Evolutionary conservation across 441 rosid species (phyloP).

Genomic region (Corymbia calophylla): DNA sequence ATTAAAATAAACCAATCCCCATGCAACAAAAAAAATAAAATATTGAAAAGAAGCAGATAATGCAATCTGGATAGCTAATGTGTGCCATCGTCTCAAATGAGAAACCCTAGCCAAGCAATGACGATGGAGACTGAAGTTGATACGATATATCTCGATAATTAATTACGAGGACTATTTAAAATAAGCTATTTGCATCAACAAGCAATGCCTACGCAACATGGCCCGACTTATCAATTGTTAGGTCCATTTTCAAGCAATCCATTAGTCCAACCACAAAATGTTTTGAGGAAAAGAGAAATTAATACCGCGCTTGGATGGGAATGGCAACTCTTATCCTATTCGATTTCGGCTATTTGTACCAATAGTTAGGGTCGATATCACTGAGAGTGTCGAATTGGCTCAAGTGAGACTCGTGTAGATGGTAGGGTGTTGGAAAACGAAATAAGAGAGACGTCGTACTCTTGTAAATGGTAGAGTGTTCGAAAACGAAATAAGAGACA

Average conservation of each 20-base stretch:
- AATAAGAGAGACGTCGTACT: neutral
- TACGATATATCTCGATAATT: neutral
- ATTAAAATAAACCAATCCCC: neutral
- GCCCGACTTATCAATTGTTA: neutral
- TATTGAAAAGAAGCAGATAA: neutral
- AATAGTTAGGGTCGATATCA: neutral
- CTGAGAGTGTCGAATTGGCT: neutral
- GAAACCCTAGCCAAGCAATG: neutral
- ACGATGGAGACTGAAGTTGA: neutral
- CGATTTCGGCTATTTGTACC: neutral
- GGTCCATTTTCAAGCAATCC: neutral
- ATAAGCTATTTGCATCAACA: neutral
- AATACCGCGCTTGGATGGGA: neutral
- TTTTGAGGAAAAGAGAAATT: neutral
- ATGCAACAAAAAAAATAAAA: neutral
- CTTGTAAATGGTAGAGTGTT: neutral
- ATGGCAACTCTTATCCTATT: neutral
- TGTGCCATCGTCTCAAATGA: neutral
- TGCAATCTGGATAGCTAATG: neutral
- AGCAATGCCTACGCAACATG: neutral
- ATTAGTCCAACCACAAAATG: neutral
- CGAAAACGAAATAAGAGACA: neutral
- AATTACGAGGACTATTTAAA: neutral
- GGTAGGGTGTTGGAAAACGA: neutral
- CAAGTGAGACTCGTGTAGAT: fast-evolving